Conservation (phyloP, 495 filamentous ascomycete species). For the Trichoderma orchidacearum region DNA sequence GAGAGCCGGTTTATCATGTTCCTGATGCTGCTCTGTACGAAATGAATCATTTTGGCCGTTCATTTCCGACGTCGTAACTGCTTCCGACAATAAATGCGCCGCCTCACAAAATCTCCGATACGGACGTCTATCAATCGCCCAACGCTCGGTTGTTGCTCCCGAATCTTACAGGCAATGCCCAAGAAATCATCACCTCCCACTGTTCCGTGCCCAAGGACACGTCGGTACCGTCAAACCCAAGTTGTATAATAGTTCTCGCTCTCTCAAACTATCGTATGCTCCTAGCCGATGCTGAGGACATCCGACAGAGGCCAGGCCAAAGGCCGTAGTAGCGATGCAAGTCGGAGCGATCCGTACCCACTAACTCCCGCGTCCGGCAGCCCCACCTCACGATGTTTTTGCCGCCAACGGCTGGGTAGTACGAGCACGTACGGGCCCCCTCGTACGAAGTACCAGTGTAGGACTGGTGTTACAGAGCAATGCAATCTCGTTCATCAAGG, state of each 20-base stretch:
- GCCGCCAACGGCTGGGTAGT: neutral
- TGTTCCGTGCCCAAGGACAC: neutral
- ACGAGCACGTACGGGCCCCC: neutral
- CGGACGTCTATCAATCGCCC: neutral
- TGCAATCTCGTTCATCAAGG: no score
- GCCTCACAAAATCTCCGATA: neutral
- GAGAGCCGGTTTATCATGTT: neutral
- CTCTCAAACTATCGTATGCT: no score
- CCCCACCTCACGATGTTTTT: neutral
- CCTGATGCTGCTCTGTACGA: neutral
- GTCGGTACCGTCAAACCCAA: no score
- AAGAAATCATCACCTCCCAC: no score
- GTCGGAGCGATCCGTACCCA: conserved; percentile 1
- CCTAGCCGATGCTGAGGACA: neutral
- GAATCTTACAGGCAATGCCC: neutral
- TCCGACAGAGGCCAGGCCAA: neutral
- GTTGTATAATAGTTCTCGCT: no score
- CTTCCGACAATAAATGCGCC: neutral
- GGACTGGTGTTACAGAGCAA: no score
- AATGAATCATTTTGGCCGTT: neutral
- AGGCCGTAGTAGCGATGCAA: neutral
- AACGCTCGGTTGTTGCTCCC: neutral
- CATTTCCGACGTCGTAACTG: neutral
- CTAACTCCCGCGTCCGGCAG: neutral
- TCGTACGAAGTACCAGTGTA: no score